A percentile compares a stretch with the other conserved stretches of the same genome.
These are phyloP conservation scores for Vitis hybrid DNA, from an alignment of 177 flowering plant species.

Conservation along the genomic window DNA sequence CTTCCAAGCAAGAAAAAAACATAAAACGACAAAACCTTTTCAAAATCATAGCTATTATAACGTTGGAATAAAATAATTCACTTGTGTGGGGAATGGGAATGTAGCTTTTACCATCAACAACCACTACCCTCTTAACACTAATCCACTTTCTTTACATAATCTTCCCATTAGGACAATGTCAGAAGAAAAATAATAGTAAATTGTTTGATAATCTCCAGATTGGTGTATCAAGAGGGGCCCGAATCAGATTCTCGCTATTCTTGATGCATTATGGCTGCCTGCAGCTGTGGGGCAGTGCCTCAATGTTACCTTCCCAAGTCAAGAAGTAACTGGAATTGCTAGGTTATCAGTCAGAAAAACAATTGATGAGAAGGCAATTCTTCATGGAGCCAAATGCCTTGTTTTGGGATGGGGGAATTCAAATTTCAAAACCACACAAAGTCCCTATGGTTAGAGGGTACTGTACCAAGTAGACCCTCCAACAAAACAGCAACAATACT, in stretches of 20 bases:
- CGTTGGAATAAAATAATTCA: neutral
- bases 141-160: neutral
- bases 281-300: too few species aligned
- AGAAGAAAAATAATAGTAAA: neutral
- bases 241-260: neutral
- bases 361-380: too few species aligned
- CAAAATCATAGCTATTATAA: neutral
- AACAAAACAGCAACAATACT: too few species aligned
- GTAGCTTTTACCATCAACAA: neutral
- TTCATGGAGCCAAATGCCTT: too few species aligned
- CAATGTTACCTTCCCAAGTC: too few species aligned
- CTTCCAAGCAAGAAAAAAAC: slow-evolving; percentile 1
- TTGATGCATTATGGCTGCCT: neutral
- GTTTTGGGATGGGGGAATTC: too few species aligned
- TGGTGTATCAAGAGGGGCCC: neutral
- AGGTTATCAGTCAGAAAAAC: too few species aligned
- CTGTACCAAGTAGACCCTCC: too few species aligned
- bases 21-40: neutral
- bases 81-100: slow-evolving; percentile 1
- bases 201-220: neutral
- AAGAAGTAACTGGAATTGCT: too few species aligned
- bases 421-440: too few species aligned
- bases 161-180: neutral
- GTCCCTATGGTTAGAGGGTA: too few species aligned
- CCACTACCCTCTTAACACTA: neutral